phyloP scores from a whole-genome alignment of 2,329 filamentous ascomycete genomes.

The Aspergillus fumigatus region DNA sequence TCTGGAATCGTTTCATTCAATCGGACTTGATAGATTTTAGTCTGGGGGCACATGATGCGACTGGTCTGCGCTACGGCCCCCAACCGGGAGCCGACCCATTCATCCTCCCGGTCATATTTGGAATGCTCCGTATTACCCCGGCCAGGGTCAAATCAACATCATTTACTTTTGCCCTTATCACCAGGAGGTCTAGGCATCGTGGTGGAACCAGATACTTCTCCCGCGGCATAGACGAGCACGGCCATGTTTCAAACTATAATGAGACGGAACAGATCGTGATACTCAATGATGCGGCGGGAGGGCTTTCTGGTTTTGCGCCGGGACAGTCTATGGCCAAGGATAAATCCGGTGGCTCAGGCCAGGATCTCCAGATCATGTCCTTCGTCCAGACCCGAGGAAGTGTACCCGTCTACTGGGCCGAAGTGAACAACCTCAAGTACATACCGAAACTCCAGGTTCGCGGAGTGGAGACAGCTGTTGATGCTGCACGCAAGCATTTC shows the following conservation, averaged over 20 bases:
- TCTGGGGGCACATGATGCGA: constrained; percentile 48
- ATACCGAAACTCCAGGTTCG: constrained; percentile 86
- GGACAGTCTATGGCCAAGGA: constrained; percentile 71
- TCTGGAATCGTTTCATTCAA: constrained; percentile 95
- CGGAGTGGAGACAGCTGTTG: constrained; percentile 71
- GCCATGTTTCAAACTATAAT: constrained; percentile 97
- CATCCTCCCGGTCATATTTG: constrained; percentile 92
- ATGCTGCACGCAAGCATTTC: constrained; percentile 82
- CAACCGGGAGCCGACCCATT: constrained; percentile 82
- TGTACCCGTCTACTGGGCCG: constrained; percentile 92
- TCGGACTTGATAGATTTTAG: constrained; percentile 89
- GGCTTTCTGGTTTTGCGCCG: constrained; percentile 74
- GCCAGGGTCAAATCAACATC: constrained; percentile 81
- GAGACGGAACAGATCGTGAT: constrained; percentile 94
- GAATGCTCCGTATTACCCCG: constrained; percentile 86
- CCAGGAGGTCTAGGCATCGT: constrained; percentile 79
- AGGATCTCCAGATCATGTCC: constrained; percentile 82
- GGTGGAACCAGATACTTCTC: constrained; percentile 94
- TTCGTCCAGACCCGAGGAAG: constrained; percentile 97
- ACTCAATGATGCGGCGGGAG: constrained; percentile 73
- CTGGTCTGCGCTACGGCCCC: constrained; percentile 45
- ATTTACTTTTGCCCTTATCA: constrained; percentile 82
- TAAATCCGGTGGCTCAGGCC: constrained; percentile 57
- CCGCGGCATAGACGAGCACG: constrained; percentile 85
- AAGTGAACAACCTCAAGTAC: constrained; percentile 90